Evolutionary conservation across 176 grass and related monocot genomes (phyloP).

Genomic region (Musa troglodytarum): DNA sequence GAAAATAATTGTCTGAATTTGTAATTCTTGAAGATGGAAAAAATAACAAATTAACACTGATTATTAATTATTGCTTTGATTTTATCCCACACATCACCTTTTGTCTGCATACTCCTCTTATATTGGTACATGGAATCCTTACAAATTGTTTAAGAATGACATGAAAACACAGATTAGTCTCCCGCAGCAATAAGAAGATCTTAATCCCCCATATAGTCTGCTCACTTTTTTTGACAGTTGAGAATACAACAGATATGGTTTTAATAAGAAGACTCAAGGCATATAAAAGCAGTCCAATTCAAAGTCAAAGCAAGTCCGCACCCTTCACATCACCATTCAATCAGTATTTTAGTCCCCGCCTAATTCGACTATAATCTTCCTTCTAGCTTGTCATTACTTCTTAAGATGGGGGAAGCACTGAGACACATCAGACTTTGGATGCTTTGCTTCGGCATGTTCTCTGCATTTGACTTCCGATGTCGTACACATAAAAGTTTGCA

Average conservation of each 20-base stretch:
- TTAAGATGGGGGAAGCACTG: constrained; percentile 97
- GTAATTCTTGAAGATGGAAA: no score
- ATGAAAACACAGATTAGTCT: no score
- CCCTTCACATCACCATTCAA: background rate
- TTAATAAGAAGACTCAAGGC: background rate
- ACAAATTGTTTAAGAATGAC: no score
- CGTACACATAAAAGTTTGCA: constrained; percentile 99
- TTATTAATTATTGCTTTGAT: no score
- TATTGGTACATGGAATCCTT: no score
- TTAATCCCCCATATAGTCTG: background rate
- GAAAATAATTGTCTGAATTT: no score
- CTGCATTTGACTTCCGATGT: constrained; percentile 95
- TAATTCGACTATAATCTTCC: constrained; percentile 12
- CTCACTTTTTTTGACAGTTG: background rate
- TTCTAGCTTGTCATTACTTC: constrained; percentile 32
- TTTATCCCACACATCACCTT: no score
- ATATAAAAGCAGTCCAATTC: background rate
- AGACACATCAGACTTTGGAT: constrained; percentile 60
- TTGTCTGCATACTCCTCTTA: no score
- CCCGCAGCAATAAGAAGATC: no score
- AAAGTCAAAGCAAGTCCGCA: background rate
- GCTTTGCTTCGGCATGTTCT: constrained; percentile 95
- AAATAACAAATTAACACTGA: no score
- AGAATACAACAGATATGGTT: background rate
- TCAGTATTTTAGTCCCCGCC: background rate